Base-by-base conservation (phyloP, 257 asterid genomes). In the Nicotiana benthamiana region DNA sequence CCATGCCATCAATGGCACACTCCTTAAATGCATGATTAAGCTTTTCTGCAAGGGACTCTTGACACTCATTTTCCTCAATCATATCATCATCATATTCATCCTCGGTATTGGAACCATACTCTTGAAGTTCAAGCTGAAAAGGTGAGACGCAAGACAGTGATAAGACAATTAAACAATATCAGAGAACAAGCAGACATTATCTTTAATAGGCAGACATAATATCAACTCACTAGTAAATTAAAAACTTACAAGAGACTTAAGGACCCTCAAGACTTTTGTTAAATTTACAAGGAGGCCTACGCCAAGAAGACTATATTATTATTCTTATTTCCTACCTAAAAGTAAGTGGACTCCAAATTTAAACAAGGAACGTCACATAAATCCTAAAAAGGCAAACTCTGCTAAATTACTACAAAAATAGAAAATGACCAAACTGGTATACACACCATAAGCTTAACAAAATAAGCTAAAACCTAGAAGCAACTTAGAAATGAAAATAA, bases 111-210 rank as follows among this genome's bases (percentile, higher is more conserved):
- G 87, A 48, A 40, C 91, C 94, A 84, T 95, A 95, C 87, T 95
- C 98, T 43, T 92, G 85, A 89, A 88, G 92, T 85, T 92, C 93
- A 80, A 92, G 97, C 99, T 95, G 24, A 54, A 62, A 70, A 43
- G 75, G 81, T 36, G 62, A 63, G 17, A 53, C 2, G 68, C 81
- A 52, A 88, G 88, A 63, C 11, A 46, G 36, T 59, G 34, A 17
- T 34, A 36, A 84, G 57, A 75, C 22, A 36, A 68, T 26, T 74
- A 48, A 24, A 48, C 15, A 15, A 74, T 46, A 74, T 74, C 61
- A 74, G 18, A 1, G 51, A 48, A 70, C 13, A 48, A 24, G 26
- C 34, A 17, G 32, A 15, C 22, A 22, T 3, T 48, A 26, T 72
- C 61, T 46, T 72, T 24, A 46, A 26, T 62, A 62, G 68, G 68